Percentiles rank a stretch among this genome's conserved stretches.
Conservation (phyloP, 495 filamentous ascomycete genomes). For the Penicillium bialowiezense region DNA sequence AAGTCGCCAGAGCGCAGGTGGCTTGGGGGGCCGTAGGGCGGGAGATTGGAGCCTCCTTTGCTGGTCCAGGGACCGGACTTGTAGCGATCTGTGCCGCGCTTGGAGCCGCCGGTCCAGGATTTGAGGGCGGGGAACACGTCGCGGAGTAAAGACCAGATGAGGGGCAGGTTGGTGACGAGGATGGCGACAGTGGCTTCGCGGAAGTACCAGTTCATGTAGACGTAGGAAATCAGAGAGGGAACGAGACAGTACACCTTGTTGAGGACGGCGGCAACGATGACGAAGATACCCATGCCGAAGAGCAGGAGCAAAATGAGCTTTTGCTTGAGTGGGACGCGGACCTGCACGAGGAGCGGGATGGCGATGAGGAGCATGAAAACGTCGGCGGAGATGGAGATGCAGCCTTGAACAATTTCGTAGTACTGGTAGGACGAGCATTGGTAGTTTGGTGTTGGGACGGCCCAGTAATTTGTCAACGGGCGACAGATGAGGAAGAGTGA, state of each 20-base stretch:
- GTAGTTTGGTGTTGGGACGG: constrained; percentile 42
- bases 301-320: constrained; percentile 55
- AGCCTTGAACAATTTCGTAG: constrained; percentile 51
- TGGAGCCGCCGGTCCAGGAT: constrained; percentile 46
- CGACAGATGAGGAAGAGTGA: constrained; percentile 64
- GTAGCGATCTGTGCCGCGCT: constrained; percentile 36
- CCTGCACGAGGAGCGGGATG: constrained; percentile 58
- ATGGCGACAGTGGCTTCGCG: constrained; percentile 67
- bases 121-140: constrained; percentile 54
- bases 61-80: constrained; percentile 37
- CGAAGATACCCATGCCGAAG: constrained; percentile 62
- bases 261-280: constrained; percentile 61
- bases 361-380: constrained; percentile 62
- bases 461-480: constrained; percentile 61
- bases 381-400: constrained; percentile 65
- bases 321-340: constrained; percentile 51
- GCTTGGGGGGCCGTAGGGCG: constrained; percentile 32
- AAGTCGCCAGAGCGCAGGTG: constrained; percentile 34
- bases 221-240: constrained; percentile 41
- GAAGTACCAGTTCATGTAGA: constrained; percentile 70
- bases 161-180: constrained; percentile 63
- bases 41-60: constrained; percentile 31
- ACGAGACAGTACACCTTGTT: constrained; percentile 69
- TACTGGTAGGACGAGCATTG: constrained; percentile 53
- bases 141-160: constrained; percentile 61